phyloP scores from a whole-genome alignment of 495 filamentous ascomycete species.

The Hypomontagnella monticulosa region DNA sequence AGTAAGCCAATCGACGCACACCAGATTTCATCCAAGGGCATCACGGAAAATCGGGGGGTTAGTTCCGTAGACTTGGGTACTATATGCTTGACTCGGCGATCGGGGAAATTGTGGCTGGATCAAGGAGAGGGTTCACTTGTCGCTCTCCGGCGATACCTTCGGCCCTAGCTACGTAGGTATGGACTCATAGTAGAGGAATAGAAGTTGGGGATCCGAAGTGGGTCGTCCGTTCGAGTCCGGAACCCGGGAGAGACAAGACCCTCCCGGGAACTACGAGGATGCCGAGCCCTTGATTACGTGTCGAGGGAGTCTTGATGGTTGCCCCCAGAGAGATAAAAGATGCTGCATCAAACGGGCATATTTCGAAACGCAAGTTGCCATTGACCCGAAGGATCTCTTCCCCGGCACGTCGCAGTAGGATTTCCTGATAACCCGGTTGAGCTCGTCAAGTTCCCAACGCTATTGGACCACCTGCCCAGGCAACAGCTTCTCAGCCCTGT shows the following conservation, averaged over 20 bases:
- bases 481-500: conserved; percentile 22
- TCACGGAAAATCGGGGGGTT: background rate
- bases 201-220: conserved; percentile 40
- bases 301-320: conserved; percentile 18
- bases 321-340: conserved; percentile 29
- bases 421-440: conserved; percentile 8
- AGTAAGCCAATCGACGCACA: background rate
- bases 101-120: background rate
- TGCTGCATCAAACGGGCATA: conserved; percentile 33
- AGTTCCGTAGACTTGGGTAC: background rate
- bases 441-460: conserved; percentile 1
- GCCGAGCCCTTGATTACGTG: conserved; percentile 35
- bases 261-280: conserved; percentile 8
- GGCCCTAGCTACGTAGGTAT: conserved; percentile 2
- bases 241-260: conserved; percentile 20
- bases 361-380: conserved; percentile 24
- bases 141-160: conserved; percentile 14
- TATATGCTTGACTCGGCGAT: conserved; percentile 2
- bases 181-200: conserved; percentile 3
- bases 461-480: background rate
- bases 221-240: conserved; percentile 39
- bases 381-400: conserved; percentile 25
- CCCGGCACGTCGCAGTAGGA: conserved; percentile 12
- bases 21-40: background rate
- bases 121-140: background rate